phyloP scores from a whole-genome alignment of 2,329 filamentous ascomycete species.

The Coniochaeta hoffmannii region DNA sequence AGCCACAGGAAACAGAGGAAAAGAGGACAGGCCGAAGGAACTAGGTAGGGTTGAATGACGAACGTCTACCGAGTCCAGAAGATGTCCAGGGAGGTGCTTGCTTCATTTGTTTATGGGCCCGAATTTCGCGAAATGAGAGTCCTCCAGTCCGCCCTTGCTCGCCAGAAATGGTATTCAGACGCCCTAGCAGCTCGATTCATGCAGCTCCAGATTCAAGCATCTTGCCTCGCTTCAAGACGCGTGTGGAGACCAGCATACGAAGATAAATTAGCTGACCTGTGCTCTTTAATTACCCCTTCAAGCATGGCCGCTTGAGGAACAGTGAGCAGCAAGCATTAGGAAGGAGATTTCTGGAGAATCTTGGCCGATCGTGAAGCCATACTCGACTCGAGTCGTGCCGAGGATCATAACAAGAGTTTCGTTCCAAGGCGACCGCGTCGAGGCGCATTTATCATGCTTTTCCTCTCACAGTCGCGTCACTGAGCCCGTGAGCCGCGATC shows the following conservation, averaged over 20 bases:
- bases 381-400: not conserved
- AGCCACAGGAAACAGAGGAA: no score
- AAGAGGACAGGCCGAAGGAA: not conserved
- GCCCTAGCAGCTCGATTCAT: not conserved
- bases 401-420: not conserved
- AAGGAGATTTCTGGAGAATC: not conserved
- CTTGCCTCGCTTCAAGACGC: not conserved
- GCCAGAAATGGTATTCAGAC: not conserved
- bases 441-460: not conserved
- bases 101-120: not conserved
- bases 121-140: not conserved
- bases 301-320: not conserved
- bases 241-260: not conserved
- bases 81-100: not conserved
- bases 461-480: not conserved
- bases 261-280: conserved; percentile 2
- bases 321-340: not conserved
- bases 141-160: not conserved
- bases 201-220: not conserved
- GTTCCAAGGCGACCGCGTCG: not conserved
- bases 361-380: not conserved
- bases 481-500: not conserved
- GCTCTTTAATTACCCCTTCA: conserved; percentile 1
- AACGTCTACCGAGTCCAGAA: not conserved
- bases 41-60: not conserved